Conservation (phyloP, 2,329 filamentous ascomycete species). For the Elsinoe ampelina region DNA sequence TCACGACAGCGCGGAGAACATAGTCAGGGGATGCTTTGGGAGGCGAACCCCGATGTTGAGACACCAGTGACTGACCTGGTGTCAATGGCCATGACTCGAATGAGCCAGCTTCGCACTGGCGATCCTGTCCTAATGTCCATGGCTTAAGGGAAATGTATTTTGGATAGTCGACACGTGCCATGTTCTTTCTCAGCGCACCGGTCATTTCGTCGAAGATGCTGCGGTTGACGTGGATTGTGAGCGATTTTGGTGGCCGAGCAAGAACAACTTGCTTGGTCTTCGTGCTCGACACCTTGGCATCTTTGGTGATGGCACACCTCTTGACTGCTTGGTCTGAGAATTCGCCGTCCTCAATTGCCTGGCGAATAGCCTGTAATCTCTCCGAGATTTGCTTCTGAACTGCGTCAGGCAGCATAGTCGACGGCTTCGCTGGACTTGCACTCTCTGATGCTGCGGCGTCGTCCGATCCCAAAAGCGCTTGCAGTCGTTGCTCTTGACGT, state of each 20-base stretch:
- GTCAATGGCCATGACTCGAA: slow-evolving; percentile 62
- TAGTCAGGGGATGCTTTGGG: slow-evolving; percentile 40
- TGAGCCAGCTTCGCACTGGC: slow-evolving; percentile 20
- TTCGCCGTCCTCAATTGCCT: slow-evolving; percentile 67
- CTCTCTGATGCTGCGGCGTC: background rate
- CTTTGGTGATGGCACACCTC: slow-evolving; percentile 41
- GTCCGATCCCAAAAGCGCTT: slow-evolving; percentile 31
- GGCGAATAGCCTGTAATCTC: slow-evolving; percentile 56
- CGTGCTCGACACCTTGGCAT: slow-evolving; percentile 62
- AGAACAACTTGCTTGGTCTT: slow-evolving; percentile 88
- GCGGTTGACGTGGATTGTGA: slow-evolving; percentile 83
- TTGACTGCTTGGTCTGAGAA: slow-evolving; percentile 53
- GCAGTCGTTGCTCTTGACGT: slow-evolving; percentile 44
- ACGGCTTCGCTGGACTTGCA: slow-evolving; percentile 7
- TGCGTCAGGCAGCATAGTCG: slow-evolving; percentile 32
- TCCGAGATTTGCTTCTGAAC: slow-evolving; percentile 35
- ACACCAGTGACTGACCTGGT: slow-evolving; percentile 64
- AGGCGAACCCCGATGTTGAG: slow-evolving; percentile 24
- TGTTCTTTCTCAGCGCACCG: slow-evolving; percentile 73
- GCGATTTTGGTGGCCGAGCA: slow-evolving; percentile 66
- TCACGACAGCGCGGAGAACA: slow-evolving; percentile 72
- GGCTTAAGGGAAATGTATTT: slow-evolving; percentile 62
- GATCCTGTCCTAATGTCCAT: slow-evolving; percentile 69
- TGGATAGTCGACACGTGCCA: slow-evolving; percentile 69
- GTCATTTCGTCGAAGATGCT: slow-evolving; percentile 83